Percentiles rank a stretch among this genome's conserved stretches.
Conservation (phyloP, 345 rosid genomes). For the Cardamine chenopodiifolia region DNA sequence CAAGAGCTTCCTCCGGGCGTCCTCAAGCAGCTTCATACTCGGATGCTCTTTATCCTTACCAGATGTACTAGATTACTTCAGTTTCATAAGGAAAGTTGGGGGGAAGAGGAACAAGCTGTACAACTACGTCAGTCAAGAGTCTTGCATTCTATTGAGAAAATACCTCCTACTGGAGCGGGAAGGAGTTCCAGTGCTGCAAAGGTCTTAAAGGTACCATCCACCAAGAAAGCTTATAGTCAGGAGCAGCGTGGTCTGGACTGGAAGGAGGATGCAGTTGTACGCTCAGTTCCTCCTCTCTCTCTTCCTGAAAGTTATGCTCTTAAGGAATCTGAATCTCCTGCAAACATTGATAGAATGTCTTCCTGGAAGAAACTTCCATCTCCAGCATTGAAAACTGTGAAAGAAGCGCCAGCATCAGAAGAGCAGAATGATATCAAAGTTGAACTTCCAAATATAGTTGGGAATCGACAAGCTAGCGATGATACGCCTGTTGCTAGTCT, state of each 20-base stretch:
- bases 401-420: constrained; percentile 58
- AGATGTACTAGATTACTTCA: constrained; percentile 97
- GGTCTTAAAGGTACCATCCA: constrained; percentile 54
- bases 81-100: constrained; percentile 97
- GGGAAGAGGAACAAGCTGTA: constrained; percentile 72
- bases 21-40: constrained; percentile 92
- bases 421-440: constrained; percentile 58
- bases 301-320: constrained; percentile 47
- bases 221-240: constrained; percentile 92
- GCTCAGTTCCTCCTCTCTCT: constrained; percentile 50
- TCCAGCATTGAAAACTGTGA: constrained; percentile 60
- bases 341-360: constrained; percentile 69
- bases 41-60: constrained; percentile 98
- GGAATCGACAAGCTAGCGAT: constrained; percentile 51
- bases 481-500: constrained; percentile 49
- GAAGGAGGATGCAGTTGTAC: constrained; percentile 60
- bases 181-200: constrained; percentile 70
- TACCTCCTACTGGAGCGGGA: constrained; percentile 50
- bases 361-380: constrained; percentile 95
- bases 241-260: constrained; percentile 79
- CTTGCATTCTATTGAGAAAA: constrained; percentile 75
- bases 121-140: constrained; percentile 83
- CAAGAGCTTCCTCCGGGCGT: constrained; percentile 94
- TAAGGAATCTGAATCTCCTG: constrained; percentile 65
- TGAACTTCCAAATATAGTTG: constrained; percentile 50